Percentiles rank a stretch among this genome's conserved stretches.
Evolutionary conservation across 139 green algal species (phyloP).

Genomic region (Raphidocelis subcapitata): DNA sequence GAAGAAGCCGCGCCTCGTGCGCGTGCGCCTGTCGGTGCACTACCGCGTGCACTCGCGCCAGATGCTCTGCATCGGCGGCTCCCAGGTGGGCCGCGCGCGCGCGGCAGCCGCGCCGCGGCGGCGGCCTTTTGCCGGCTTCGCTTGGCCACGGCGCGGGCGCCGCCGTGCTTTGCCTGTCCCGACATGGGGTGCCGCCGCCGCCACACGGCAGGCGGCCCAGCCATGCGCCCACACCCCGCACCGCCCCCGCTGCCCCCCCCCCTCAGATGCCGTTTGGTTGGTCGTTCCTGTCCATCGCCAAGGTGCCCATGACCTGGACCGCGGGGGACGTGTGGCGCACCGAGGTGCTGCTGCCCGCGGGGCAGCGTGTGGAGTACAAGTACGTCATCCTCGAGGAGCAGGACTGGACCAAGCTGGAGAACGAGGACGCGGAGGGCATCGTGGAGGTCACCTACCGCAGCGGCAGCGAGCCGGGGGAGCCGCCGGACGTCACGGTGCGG

Average conservation of each 20-base stretch:
- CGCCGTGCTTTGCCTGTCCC: too few species aligned
- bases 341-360: constrained; percentile 83
- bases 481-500: constrained; percentile 68
- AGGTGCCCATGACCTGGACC: constrained; percentile 89
- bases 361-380: constrained; percentile 90
- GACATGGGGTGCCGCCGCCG: too few species aligned
- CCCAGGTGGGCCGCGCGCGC: too few species aligned
- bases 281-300: constrained; percentile 92
- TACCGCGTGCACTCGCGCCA: constrained; percentile 87
- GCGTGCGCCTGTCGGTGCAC: constrained; percentile 73
- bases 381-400: constrained; percentile 95
- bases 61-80: constrained; percentile 89
- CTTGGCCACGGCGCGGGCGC: too few species aligned
- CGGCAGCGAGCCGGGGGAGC: constrained; percentile 61
- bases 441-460: constrained; percentile 80
- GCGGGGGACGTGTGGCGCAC: constrained; percentile 78
- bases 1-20: constrained; percentile 54
- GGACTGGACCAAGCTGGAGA: constrained; percentile 85
- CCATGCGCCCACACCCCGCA: constrained; percentile 32
- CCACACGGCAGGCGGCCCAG: too few species aligned
- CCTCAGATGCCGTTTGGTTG: constrained; percentile 79
- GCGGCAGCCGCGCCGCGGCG: too few species aligned
- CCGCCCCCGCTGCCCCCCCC: constrained; percentile 60
- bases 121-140: too few species aligned
- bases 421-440: constrained; percentile 74